A percentile compares a stretch with the other conserved stretches of the same genome.
phyloP scores from a whole-genome alignment of 78 protist genomes.

The Dictyostelium firmibasis region DNA sequence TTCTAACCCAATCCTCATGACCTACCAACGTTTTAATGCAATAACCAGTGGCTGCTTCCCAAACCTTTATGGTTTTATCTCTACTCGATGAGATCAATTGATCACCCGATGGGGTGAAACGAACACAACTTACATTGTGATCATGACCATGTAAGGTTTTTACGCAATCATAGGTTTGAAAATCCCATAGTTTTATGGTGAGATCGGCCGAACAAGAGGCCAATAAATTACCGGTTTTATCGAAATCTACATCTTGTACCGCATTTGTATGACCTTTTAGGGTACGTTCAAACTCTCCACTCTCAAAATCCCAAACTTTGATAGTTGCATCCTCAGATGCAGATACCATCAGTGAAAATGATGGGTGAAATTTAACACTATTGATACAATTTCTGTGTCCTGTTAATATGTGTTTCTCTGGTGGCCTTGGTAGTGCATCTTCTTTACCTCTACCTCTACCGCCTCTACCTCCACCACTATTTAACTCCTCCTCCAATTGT shows the following conservation, averaged over 20 bases:
- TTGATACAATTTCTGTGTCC: slow-evolving; percentile 88
- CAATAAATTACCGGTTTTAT: slow-evolving; percentile 71
- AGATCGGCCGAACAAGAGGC: slow-evolving; percentile 88
- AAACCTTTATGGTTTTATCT: slow-evolving; percentile 86
- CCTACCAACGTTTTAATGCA: slow-evolving; percentile 84
- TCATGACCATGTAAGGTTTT: slow-evolving; percentile 91
- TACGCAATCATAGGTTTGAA: slow-evolving; percentile 25
- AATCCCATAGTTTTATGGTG: slow-evolving; percentile 91
- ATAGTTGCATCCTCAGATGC: slow-evolving; percentile 90
- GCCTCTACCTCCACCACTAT: slow-evolving; percentile 45
- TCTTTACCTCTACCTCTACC: slow-evolving; percentile 68
- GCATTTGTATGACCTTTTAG: slow-evolving; percentile 91
- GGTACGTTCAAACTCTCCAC: slow-evolving; percentile 91
- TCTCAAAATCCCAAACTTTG: slow-evolving; percentile 91
- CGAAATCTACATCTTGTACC: slow-evolving; percentile 87
- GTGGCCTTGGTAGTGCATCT: slow-evolving; percentile 89
- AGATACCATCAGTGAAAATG: slow-evolving; percentile 80
- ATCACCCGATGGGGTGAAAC: slow-evolving; percentile 85
- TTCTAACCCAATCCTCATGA: slow-evolving; percentile 92
- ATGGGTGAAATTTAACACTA: slow-evolving; percentile 85
- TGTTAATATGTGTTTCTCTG: slow-evolving; percentile 76
- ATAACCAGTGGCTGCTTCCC: slow-evolving; percentile 89
- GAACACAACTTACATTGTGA: slow-evolving; percentile 87
- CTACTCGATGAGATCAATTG: slow-evolving; percentile 83
- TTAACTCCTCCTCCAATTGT: slow-evolving; percentile 83